Evolutionary conservation across 2,329 filamentous ascomycete genomes (phyloP).

Genomic region (Teratosphaeria gauchensis): DNA sequence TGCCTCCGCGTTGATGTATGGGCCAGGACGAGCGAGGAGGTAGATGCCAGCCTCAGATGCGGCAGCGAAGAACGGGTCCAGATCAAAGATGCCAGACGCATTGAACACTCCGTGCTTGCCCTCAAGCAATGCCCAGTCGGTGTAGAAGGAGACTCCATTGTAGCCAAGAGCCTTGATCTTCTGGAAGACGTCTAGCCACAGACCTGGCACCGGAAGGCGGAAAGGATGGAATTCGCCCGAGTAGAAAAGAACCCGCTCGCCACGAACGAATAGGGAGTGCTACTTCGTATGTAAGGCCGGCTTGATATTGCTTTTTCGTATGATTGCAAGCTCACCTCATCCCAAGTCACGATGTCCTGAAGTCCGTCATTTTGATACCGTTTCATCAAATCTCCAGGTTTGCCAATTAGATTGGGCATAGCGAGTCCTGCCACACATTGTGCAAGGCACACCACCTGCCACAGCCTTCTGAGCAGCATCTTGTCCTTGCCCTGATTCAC

Average conservation of each 20-base stretch:
- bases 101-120: conserved; percentile 60
- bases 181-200: conserved; percentile 67
- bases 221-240: conserved; percentile 67
- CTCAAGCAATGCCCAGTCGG: conserved; percentile 69
- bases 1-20: conserved; percentile 63
- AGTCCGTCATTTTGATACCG: neutral
- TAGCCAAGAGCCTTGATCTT: conserved; percentile 76
- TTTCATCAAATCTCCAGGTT: neutral
- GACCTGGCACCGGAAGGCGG: conserved; percentile 49
- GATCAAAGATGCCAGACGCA: conserved; percentile 61
- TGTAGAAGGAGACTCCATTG: conserved; percentile 70
- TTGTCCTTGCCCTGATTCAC: neutral
- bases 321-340: neutral
- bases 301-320: neutral
- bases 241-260: conserved; percentile 61
- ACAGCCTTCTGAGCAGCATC: neutral
- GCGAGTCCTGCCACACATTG: neutral
- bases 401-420: neutral
- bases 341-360: neutral
- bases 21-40: conserved; percentile 48
- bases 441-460: neutral
- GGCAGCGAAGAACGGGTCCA: conserved; percentile 67
- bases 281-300: neutral
- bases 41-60: conserved; percentile 66
- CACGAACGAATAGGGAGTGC: conserved; percentile 59